Percentiles rank a stretch among this genome's conserved stretches.
Evolutionary conservation across 306 rosid species (phyloP).

Genomic region (Vicia faba): DNA sequence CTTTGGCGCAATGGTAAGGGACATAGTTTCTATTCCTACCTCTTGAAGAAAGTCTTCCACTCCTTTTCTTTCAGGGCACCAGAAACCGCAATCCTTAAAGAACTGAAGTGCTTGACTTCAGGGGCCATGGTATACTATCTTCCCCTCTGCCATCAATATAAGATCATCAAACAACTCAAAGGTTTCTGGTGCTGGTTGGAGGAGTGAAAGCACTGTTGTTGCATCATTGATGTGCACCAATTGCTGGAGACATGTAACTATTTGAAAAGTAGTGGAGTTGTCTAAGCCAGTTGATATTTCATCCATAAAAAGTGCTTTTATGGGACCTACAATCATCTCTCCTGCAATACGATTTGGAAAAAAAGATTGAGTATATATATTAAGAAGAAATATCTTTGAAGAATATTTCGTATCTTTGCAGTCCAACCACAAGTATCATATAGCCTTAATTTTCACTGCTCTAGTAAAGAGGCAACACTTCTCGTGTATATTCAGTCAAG

Average conservation of each 20-base stretch:
- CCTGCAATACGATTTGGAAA: slow-evolving; percentile 47
- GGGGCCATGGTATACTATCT: slow-evolving; percentile 77
- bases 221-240: slow-evolving; percentile 69
- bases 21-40: slow-evolving; percentile 45
- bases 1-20: slow-evolving; percentile 22
- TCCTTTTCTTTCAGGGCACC: slow-evolving; percentile 87
- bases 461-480: slow-evolving; percentile 36
- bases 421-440: slow-evolving; percentile 28
- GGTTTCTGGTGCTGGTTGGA: slow-evolving; percentile 89
- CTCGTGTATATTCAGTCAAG: slow-evolving; percentile 19
- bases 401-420: slow-evolving; percentile 25
- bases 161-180: slow-evolving; percentile 80
- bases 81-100: slow-evolving; percentile 74
- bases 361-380: not conserved
- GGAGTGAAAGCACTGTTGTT: slow-evolving; percentile 80
- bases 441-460: slow-evolving; percentile 19
- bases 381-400: not conserved
- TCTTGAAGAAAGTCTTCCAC: slow-evolving; percentile 89
- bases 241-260: slow-evolving; percentile 76
- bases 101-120: slow-evolving; percentile 55
- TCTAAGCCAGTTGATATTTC: slow-evolving; percentile 88
- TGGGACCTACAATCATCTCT: slow-evolving; percentile 89
- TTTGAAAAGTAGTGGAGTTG: slow-evolving; percentile 81
- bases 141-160: slow-evolving; percentile 76
- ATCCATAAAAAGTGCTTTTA: slow-evolving; percentile 78